Conservation (phyloP, 768 basidiomycete species). For the Phlebiopsis flavidoalba region DNA sequence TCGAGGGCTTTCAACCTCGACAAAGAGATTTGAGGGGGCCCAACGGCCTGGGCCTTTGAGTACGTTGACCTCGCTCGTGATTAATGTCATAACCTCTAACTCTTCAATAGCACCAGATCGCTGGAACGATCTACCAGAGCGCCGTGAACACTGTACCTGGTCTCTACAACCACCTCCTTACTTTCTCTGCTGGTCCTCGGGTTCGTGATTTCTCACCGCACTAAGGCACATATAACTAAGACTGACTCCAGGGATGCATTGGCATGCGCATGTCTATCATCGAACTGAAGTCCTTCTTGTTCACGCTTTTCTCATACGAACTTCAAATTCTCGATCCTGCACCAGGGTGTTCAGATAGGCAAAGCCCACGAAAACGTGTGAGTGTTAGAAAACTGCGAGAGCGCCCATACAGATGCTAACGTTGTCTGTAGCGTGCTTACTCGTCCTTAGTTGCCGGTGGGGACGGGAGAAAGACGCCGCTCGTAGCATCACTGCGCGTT, state of each 20-base stretch:
- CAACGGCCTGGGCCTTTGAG: conserved; percentile 80
- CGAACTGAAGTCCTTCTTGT: conserved; percentile 77
- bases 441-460: conserved; percentile 26
- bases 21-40: conserved; percentile 73
- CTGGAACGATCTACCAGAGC: conserved; percentile 75
- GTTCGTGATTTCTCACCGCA: conserved; percentile 37
- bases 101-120: conserved; percentile 63
- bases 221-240: neutral
- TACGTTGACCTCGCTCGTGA: conserved; percentile 23
- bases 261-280: conserved; percentile 80
- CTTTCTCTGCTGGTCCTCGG: conserved; percentile 79
- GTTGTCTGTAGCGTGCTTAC: conserved; percentile 16
- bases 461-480: conserved; percentile 23
- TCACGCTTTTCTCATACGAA: conserved; percentile 61
- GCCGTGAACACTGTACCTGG: conserved; percentile 64
- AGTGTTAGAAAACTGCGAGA: neutral
- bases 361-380: conserved; percentile 69
- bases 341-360: conserved; percentile 65
- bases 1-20: conserved; percentile 81
- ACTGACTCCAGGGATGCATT: conserved; percentile 63
- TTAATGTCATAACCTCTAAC: neutral
- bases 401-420: neutral
- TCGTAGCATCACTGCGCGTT: conserved; percentile 25
- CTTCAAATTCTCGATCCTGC: conserved; percentile 72
- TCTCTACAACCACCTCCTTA: conserved; percentile 62